Evolutionary conservation across 2,329 filamentous ascomycete species (phyloP).

Genomic region (Paecilomyces formosus): DNA sequence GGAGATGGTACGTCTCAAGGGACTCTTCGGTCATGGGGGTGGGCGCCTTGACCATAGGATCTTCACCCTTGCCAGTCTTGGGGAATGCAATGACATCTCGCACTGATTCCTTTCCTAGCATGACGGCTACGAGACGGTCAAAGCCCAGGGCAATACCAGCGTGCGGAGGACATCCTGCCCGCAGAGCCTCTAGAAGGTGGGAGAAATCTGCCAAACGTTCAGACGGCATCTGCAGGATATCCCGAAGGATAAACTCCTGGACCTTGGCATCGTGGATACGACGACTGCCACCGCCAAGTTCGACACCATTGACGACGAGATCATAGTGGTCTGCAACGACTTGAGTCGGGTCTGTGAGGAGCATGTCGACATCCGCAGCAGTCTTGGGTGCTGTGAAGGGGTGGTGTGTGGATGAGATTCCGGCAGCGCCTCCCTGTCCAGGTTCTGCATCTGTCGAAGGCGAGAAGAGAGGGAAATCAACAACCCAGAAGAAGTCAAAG

Average conservation of each 20-base stretch:
- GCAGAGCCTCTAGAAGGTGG: conserved; percentile 75
- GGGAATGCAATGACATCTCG: conserved; percentile 95
- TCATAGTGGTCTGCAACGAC: conserved; percentile 88
- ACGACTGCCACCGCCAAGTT: conserved; percentile 85
- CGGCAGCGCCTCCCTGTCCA: conserved; percentile 73
- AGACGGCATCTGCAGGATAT: conserved; percentile 71
- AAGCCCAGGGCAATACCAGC: conserved; percentile 91
- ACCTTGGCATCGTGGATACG: conserved; percentile 81
- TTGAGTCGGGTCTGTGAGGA: conserved; percentile 63
- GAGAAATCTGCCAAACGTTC: conserved; percentile 70
- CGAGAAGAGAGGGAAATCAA: conserved; percentile 87
- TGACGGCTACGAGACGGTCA: conserved; percentile 73
- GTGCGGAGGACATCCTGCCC: conserved; percentile 85
- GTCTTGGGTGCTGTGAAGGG: conserved; percentile 87
- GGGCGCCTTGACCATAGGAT: conserved; percentile 74
- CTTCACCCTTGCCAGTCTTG: conserved; percentile 85
- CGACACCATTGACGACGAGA: conserved; percentile 88
- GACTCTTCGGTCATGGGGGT: conserved; percentile 57
- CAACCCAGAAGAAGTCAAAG: conserved; percentile 76
- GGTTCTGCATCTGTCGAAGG: conserved; percentile 58
- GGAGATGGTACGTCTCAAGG: conserved; percentile 53
- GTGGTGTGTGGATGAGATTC: conserved; percentile 83
- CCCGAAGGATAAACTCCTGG: conserved; percentile 76
- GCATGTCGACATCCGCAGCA: conserved; percentile 62
- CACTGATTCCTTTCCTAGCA: conserved; percentile 70